phyloP scores from a whole-genome alignment of 1,284 basidiomycete species.

The Cystobasidium slooffiae region DNA sequence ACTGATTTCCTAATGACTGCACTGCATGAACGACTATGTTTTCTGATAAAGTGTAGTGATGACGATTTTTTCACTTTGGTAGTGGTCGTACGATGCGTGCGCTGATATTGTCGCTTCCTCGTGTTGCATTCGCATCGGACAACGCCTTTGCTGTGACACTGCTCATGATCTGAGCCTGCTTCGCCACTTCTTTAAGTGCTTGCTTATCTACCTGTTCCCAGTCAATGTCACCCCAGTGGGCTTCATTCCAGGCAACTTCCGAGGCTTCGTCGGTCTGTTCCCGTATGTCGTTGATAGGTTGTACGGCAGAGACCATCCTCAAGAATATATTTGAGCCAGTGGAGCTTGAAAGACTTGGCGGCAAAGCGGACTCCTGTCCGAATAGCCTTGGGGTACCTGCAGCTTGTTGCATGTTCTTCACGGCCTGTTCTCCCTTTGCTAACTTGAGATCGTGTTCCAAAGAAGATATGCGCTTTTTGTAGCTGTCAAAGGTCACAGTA shows the following conservation, averaged over 20 bases:
- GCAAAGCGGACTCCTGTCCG: background rate
- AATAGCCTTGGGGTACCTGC: background rate
- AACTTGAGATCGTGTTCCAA: conserved; percentile 9
- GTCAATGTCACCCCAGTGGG: conserved; percentile 1
- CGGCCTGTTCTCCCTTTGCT: background rate
- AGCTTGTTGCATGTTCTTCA: background rate
- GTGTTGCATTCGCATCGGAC: no score
- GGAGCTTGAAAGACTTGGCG: no score
- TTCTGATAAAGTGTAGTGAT: no score
- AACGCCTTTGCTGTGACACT: no score
- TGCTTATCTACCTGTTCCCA: background rate
- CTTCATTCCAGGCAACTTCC: background rate
- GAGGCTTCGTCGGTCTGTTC: background rate
- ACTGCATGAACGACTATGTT: no score
- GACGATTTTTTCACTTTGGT: no score
- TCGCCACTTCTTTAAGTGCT: background rate
- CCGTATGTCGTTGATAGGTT: background rate
- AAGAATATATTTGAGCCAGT: no score
- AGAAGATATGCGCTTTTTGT: conserved; percentile 12
- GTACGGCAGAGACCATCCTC: no score
- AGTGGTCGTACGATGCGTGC: no score
- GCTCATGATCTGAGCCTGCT: no score
- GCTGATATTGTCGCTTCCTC: no score
- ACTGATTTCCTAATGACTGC: no score
- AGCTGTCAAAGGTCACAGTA: background rate